Evolutionary conservation across 2,329 filamentous ascomycete genomes (phyloP), one percentile per base, ranked within the genome.

Genomic region (Ceratocystis huliohia): DNA sequence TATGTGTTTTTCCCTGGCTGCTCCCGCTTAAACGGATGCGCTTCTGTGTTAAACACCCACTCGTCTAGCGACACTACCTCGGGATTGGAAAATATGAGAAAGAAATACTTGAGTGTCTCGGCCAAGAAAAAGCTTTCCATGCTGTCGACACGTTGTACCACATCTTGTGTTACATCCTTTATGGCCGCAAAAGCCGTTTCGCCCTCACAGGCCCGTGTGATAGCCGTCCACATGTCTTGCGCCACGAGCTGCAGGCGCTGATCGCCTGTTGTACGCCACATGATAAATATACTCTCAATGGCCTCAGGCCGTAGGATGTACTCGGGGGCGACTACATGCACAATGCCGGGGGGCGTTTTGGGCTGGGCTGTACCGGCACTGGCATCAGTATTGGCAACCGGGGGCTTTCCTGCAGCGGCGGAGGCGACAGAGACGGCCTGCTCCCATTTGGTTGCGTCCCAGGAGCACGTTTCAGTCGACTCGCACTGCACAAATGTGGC

Each of bases 261-360:
- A 69, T 89, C 83, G 30, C 87, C 88, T 0, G 88, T 91, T 67
- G 89, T 79, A 67, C 88, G 83, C 73, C 87, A 90, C 78, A 93
- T 83, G 72, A 90, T 82, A 74, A 90, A 93, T 3, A 94, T 83
- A 15, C 85, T 88, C 76, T 93, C 89, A 65, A 93, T 90, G 1
- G 88, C 88, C 75, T 93, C 89, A 22, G 88, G 88, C 67, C 86
- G 81, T 57, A 90, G 78, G 37, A 88, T 82, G 72, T 89, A 89
- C 66, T 80, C 79, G 50, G 77, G 75, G 67, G 86, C 82, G 53
- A 76, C 74, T 61, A 87, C 79, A 20, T 77, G 76, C 2, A 80
- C 76, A 72, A 87, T 82, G 22, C 85, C 86, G 5, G 75, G 76
- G 6, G 81, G 79, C 4, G 87, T 70, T 66, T 46, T 37, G 4